phyloP scores from a whole-genome alignment of 768 basidiomycete species.

The Scleroderma citrinum region DNA sequence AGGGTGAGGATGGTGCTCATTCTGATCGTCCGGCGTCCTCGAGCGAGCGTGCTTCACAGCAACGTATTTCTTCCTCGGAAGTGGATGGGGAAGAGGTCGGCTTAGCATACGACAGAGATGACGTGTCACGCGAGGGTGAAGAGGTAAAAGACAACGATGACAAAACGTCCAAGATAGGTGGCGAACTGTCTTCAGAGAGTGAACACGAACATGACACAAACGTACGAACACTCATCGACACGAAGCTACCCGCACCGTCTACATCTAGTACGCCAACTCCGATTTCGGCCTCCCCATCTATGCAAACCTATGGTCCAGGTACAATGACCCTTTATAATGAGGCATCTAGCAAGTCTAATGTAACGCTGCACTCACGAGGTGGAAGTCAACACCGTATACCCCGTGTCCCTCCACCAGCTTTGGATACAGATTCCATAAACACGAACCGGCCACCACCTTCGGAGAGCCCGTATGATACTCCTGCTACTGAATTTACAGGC shows the following conservation, averaged over 20 bases:
- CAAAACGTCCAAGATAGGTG: conserved; percentile 10
- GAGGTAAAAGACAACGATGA: not conserved
- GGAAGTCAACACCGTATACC: conserved; percentile 24
- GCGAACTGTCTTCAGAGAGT: conserved; percentile 9
- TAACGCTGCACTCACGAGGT: conserved; percentile 8
- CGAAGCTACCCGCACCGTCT: not conserved
- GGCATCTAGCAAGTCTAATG: not conserved
- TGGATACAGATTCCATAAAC: conserved; percentile 21
- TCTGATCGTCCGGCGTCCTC: conserved; percentile 25
- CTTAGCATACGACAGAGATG: conserved; percentile 21
- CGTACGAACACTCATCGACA: not conserved
- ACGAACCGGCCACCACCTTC: not conserved
- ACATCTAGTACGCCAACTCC: not conserved
- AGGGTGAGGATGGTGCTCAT: conserved; percentile 26
- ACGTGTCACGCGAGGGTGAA: conserved; percentile 5
- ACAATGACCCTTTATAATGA: conserved; percentile 2
- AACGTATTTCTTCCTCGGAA: conserved; percentile 28
- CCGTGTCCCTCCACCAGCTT: conserved; percentile 35
- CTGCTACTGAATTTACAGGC: conserved; percentile 14
- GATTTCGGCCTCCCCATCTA: not conserved
- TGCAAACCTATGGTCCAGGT: not conserved
- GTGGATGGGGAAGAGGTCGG: conserved; percentile 24
- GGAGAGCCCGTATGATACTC: conserved; percentile 5
- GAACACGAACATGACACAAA: conserved; percentile 5
- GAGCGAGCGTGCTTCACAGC: conserved; percentile 31